Evolutionary conservation across 2,329 filamentous ascomycete species (phyloP), one percentile per base, ranked within the genome.

Genomic region (Clonostachys solani): DNA sequence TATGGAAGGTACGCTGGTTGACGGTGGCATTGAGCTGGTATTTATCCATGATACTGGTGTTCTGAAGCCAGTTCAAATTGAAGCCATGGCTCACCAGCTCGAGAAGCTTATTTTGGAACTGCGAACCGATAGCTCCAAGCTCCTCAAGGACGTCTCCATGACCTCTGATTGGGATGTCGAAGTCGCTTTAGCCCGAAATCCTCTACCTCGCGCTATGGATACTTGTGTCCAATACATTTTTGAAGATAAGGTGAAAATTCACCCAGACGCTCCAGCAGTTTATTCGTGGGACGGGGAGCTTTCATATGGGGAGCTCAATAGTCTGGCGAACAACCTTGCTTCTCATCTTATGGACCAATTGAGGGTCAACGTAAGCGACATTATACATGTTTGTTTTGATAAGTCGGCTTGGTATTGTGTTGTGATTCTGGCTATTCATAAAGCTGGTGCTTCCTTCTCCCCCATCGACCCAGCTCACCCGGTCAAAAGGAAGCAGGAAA

Each of bases 391-490:
- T 3, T 52, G 47, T 23, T 53, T 58, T 33, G 50, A 54, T 10
- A 59, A 57, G 49, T 56, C 53, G 3, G 17, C 17, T 5, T 51
- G 46, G 49, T 46, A 51, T 15, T 41, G 54, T 6, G 47, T 56
- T 4, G 48, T 50, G 3, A 54, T 58, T n/a, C 33, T 59, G 9
- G 57, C 48, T 10, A 46, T 58, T 16, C 45, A 56, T 33, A 55
- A 59, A 43, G 49, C 54, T 16, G 60, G 60, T 19, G 56, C 52
- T 19, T 55, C 53, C 10, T 61, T 51, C 46, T 50, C 53, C 5
- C 53, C 53, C 5, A 44, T 58, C 17, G 54, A 58, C 42, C 50
- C 51, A 15, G 16, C 40, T 1, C 37, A 48, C 15, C 49, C 50
- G 10, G 13, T n/a, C 19, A 13, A 36, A 12, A 40, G 49, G 6